Base-by-base conservation (phyloP, 129 eudicot genomes). In the Saposhnikovia divaricata region DNA sequence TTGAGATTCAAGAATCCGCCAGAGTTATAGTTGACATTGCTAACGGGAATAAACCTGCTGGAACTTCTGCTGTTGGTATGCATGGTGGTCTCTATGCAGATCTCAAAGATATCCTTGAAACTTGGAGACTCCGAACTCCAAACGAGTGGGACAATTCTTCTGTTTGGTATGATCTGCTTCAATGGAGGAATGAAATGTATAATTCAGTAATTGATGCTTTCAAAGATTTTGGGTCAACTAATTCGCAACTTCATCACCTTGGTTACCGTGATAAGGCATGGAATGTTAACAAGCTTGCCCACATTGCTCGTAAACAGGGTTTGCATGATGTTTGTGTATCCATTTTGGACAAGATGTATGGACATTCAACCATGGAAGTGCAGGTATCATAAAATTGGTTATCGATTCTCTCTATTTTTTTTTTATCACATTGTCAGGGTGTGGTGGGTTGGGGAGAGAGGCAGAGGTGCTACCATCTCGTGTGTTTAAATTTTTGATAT, bases 251-350 rank as follows among this genome's bases (percentile, higher is more conserved):
- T 84, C 98, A 96, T 88, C 95, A 96, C 84, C 98, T 96, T 83
- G 99, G 99, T 70, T 96, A 90, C 80, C 99, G 98, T 81, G 99
- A 96, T 82, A 96, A 96, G 82, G 99, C 99, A 4, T 96, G 99
- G 99, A 96, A 92, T 87, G 99, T 96, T 72, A 96, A 96, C 85
- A 96, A 87, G 88, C 95, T 96, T 75, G 99, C 98, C 39, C 98
- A 92, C 82, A 90, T 92, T 82, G 87, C 93, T 79, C 95, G 97
- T 13, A 96, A 96, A 85, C 99, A 96, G 82, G 89, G 98, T 55
- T 84, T 92, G 55, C 83, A 89, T 80, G 99, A 96, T 79, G 98
- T 96, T 80, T 96, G 99, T 81, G 99, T 96, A 34, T 85, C 95
- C 7, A 85, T 96, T 80, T 83, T 96, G 83, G 99, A 96, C 18